A percentile compares a stretch with the other conserved stretches of the same genome.
Evolutionary conservation across 2,329 filamentous ascomycete species (phyloP).

Genomic region (Hirsutella rhossiliensis): DNA sequence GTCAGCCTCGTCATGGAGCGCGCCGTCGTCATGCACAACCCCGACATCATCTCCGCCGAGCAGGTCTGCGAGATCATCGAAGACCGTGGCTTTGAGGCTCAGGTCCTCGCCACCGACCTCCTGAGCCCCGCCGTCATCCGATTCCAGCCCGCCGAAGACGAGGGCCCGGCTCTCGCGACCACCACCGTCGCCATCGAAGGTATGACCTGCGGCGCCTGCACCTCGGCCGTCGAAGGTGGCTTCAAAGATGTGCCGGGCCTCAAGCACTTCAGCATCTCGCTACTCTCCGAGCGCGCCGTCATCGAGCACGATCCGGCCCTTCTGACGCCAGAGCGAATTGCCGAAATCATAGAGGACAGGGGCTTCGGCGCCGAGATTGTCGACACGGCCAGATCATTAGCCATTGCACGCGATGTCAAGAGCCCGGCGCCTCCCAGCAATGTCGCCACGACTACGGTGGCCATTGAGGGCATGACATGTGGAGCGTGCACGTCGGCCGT

Average conservation of each 20-base stretch:
- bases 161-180: constrained; percentile 36
- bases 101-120: constrained; percentile 73
- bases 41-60: constrained; percentile 59
- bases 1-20: constrained; percentile 92
- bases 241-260: constrained; percentile 66
- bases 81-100: constrained; percentile 82
- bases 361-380: constrained; percentile 74
- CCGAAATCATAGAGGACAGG: constrained; percentile 53
- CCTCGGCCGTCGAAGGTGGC: constrained; percentile 70
- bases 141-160: constrained; percentile 21
- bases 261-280: constrained; percentile 66
- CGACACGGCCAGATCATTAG: constrained; percentile 46
- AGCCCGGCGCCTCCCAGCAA: constrained; percentile 19
- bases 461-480: constrained; percentile 95
- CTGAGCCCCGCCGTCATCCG: constrained; percentile 38
- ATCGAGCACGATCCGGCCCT: constrained; percentile 61
- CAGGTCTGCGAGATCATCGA: constrained; percentile 77
- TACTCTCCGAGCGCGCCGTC: constrained; percentile 75
- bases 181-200: constrained; percentile 72
- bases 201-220: constrained; percentile 88
- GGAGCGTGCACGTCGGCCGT: constrained; percentile 91
- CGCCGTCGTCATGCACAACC: constrained; percentile 87
- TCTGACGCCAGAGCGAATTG: constrained; percentile 39
- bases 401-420: constrained; percentile 12
- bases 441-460: constrained; percentile 65